Evolutionary conservation across 345 rosid genomes (phyloP).

Genomic region (Citrus sinensis): DNA sequence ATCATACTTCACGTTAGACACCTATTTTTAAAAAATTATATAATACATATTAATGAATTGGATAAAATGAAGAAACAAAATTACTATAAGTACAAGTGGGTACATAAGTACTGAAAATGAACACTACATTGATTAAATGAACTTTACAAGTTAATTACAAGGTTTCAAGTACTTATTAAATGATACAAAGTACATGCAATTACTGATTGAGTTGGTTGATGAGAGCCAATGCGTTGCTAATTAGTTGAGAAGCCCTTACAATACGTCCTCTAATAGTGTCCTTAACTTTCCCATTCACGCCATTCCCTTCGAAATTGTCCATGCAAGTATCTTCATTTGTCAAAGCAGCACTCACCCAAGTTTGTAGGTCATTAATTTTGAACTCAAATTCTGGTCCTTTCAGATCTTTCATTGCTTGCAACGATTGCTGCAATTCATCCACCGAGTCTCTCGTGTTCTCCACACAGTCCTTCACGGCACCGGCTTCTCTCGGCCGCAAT

Average conservation of each 20-base stretch:
- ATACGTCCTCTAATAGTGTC: slow-evolving; percentile 17
- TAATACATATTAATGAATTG: neutral
- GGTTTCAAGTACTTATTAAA: neutral
- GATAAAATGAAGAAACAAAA: neutral
- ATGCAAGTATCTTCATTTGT: slow-evolving; percentile 42
- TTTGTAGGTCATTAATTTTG: slow-evolving; percentile 30
- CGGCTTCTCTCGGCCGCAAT: slow-evolving; percentile 21
- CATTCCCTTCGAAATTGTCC: slow-evolving; percentile 29
- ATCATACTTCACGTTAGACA: no score
- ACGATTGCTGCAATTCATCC: slow-evolving; percentile 28
- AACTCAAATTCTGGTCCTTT: slow-evolving; percentile 32
- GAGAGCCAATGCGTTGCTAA: slow-evolving; percentile 45
- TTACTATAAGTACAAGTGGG: neutral
- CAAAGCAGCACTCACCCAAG: slow-evolving; percentile 53
- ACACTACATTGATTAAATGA: neutral
- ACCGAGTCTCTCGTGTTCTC: slow-evolving; percentile 32
- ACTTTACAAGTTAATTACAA: neutral
- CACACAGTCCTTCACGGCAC: slow-evolving; percentile 35
- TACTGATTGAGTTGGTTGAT: slow-evolving; percentile 8
- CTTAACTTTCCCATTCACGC: slow-evolving; percentile 23
- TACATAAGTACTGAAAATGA: neutral
- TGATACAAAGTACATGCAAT: neutral
- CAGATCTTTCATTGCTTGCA: slow-evolving; percentile 30
- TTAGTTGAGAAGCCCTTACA: slow-evolving; percentile 30
- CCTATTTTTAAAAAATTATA: neutral